Base-by-base conservation (phyloP, 2,329 filamentous ascomycete species). In the Aspergillus sclerotialis region DNA sequence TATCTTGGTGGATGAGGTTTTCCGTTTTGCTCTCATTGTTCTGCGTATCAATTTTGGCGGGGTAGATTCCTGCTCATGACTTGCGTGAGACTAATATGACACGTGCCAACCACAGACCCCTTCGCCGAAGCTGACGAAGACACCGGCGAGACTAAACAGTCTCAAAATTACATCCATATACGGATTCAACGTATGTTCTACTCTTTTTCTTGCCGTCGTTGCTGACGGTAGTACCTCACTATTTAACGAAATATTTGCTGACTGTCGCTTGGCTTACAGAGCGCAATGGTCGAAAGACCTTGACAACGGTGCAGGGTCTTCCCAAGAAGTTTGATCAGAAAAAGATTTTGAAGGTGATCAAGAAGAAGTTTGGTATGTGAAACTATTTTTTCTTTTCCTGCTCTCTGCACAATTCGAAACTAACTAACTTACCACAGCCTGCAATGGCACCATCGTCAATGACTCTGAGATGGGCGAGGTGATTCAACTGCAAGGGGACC, bases 41-140 rank as follows among this genome's bases (percentile, higher is more conserved):
- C 32, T 32, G 25, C 40, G 38, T 44, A 27, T 36, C 36, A 40
- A 36, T 29, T 33, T 37, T 46, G 46, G 61, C 57, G 61, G 60
- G 61, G 61, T 63, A 62, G 43, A 44, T 49, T 53, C 39, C 46
- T 41, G 38, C 47, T n/a, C n/a, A n/a, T n/a, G n/a, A 44, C 45
- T 44, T 48, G 44, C 43, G 45, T 48, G 35, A 53, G 42, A 50
- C 57, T 61, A n/a, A n/a, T n/a, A n/a, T n/a, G 49, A 62, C 57
- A 53, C 43, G 33, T 46, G 40, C 38, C 42, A 44, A 44, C 40
- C 40, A 55, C 63, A 95, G 92, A 98, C 83, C 92, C 92, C 84
- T 98, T 98, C 87, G 92, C 92, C 83, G 92, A 96, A 86, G 92
- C 89, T 80, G 92, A 95, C 86, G 90, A 95, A 82, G 89, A 94